A percentile compares a stretch with the other conserved stretches of the same genome.
Evolutionary conservation across 352 stramenopile genomes (phyloP).

Genomic region (Stephanocyclus meneghinianus): DNA sequence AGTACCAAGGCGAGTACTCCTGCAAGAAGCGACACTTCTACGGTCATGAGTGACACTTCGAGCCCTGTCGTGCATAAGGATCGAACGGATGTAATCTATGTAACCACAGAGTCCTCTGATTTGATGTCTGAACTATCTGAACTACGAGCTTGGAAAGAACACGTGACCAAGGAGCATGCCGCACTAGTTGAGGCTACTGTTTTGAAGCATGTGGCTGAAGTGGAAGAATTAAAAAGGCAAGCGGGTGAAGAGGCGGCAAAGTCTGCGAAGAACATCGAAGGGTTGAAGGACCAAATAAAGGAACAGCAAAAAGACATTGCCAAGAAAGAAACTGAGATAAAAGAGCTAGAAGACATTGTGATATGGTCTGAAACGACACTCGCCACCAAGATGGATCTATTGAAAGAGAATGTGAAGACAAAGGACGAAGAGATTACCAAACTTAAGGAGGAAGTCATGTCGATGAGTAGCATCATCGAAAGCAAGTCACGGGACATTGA

Average conservation of each 20-base stretch:
- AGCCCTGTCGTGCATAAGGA: neutral
- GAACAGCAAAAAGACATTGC: neutral
- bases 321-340: neutral
- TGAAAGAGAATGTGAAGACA: neutral
- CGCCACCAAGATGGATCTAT: neutral
- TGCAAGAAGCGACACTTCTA: neutral
- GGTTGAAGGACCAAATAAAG: neutral
- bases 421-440: constrained; percentile 1
- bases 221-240: neutral
- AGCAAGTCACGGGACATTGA: neutral
- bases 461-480: neutral
- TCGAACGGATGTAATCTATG: neutral
- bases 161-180: neutral
- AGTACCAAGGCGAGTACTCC: neutral
- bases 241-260: neutral
- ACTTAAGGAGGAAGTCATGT: neutral
- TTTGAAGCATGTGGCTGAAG: neutral
- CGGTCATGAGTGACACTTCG: neutral
- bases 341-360: constrained; percentile 18
- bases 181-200: neutral
- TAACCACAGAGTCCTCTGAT: neutral
- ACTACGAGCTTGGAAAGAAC: neutral
- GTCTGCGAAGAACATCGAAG: neutral
- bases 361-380: constrained; percentile 17
- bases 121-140: constrained; percentile 4